Evolutionary conservation across 2,329 filamentous ascomycete species (phyloP), one percentile per base, ranked within the genome.

Genomic region (Diplodia corticola): DNA sequence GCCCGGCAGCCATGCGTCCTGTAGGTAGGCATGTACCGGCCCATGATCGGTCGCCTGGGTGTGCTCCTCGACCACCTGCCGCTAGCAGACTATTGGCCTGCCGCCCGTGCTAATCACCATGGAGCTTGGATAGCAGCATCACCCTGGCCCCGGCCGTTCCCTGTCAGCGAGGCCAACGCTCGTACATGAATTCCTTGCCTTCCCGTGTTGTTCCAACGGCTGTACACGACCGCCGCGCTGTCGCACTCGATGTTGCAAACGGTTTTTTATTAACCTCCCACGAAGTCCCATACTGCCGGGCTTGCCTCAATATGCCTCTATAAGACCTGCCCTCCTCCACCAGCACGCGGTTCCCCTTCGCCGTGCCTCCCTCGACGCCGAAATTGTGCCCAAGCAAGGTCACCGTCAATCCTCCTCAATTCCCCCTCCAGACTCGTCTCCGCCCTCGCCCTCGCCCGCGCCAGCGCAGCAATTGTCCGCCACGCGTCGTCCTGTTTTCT

Each of bases 261-360:
- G 73, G 74, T 70, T 77, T 77, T 78, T 74, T 78, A 79, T 75
- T 73, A 75, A 72, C 72, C 76, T 73, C 69, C 70, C 70, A 72
- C 70, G 71, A 72, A 72, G 72, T 72, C 76, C 75, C 73, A 76
- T 75, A 70, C 69, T 71, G 68, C 50, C 50, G 37, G 50, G 69
- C 57, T 61, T 35, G 44, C 57, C 57, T 61, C 70, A 71, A 76
- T 76, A 76, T 76, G 73, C 68, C 72, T 73, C 71, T 71, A 78
- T 78, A 78, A 78, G 76, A 75, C 71, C 71, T 24, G 28, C 17
- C 51, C 40, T 61, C 64, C 64, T 49, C 54, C 64, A 49, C 48
- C 64, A 61, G 54, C 64, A n/a, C 57, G 46, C 57, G 64, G 22
- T 54, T 54, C 63, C 51, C 63, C 51, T 65, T 65, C 50, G 51